Percentiles rank a stretch among this genome's conserved stretches.
phyloP scores from a whole-genome alignment of 2,329 filamentous ascomycete species.

The Colletotrichum falcatum region DNA sequence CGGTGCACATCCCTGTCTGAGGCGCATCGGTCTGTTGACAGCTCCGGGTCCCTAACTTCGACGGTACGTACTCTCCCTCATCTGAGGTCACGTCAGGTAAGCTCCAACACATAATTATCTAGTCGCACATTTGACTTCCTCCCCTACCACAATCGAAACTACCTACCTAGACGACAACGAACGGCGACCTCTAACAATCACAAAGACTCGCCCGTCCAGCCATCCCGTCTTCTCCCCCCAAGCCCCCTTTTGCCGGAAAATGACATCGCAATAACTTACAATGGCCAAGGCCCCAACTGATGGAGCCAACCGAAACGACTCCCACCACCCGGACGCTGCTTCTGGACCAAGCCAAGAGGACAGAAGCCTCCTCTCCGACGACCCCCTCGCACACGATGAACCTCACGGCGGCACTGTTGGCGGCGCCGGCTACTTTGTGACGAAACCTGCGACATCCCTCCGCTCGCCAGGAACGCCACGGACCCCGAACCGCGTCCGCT shows the following conservation, averaged over 20 bases:
- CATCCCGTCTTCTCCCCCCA: neutral
- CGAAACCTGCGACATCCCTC: constrained; percentile 37
- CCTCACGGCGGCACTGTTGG: constrained; percentile 18
- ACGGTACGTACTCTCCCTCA: constrained; percentile 26
- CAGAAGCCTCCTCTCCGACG: constrained; percentile 43
- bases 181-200: constrained; percentile 7
- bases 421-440: constrained; percentile 28
- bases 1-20: constrained; percentile 17
- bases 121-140: neutral
- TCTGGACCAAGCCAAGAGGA: constrained; percentile 42
- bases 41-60: constrained; percentile 31
- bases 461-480: constrained; percentile 61
- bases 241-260: constrained; percentile 33
- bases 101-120: constrained; percentile 10
- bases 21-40: constrained; percentile 29
- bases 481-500: constrained; percentile 80
- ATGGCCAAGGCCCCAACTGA: constrained; percentile 42
- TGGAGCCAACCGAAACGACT: constrained; percentile 41
- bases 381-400: constrained; percentile 42
- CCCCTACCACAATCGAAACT: neutral
- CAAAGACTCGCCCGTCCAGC: neutral
- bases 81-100: constrained; percentile 23
- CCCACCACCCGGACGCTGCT: constrained; percentile 36
- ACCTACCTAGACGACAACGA: constrained; percentile 4
- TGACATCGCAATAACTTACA: constrained; percentile 43